A percentile compares a stretch with the other conserved stretches of the same genome.
These are phyloP conservation scores for Penicillium arizonense DNA, from an alignment of 495 filamentous ascomycete genomes.

Conservation along the genomic window DNA sequence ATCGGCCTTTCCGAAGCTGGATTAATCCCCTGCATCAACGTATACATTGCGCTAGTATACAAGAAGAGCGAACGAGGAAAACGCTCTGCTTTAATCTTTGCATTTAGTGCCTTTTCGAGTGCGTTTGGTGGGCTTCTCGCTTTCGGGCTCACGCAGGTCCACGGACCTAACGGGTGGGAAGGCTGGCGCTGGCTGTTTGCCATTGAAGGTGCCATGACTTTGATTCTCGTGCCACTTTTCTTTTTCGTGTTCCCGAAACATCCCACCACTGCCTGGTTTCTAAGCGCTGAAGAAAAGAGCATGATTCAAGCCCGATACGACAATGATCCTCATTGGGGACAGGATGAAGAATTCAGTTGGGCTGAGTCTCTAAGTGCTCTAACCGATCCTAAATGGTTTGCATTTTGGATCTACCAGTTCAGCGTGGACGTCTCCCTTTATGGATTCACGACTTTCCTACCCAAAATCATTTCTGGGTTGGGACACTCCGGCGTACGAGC, in stretches of 20 bases:
- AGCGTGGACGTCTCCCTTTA: constrained; percentile 11
- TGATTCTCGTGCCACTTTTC: constrained; percentile 9
- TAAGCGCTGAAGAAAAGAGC: constrained; percentile 6
- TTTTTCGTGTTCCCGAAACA: constrained; percentile 10
- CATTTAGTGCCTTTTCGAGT: constrained; percentile 13
- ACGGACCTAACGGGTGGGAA: constrained; percentile 11
- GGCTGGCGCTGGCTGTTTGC: constrained; percentile 13
- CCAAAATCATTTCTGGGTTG: constrained; percentile 9
- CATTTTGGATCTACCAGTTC: constrained; percentile 15
- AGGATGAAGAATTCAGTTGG: constrained; percentile 9
- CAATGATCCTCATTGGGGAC: constrained; percentile 12
- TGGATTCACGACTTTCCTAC: constrained; percentile 10
- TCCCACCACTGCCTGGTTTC: constrained; percentile 8
- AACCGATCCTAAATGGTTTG: constrained; percentile 12
- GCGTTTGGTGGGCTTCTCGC: constrained; percentile 13
- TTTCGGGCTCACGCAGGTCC: constrained; percentile 9
- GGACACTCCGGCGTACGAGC: constrained; percentile 10
- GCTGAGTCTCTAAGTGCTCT: constrained; percentile 6
- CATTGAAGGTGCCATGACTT: constrained; percentile 11
- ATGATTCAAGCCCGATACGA: constrained; percentile 13
- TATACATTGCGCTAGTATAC: constrained; percentile 11
- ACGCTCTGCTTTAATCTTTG: constrained; percentile 7
- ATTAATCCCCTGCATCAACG: constrained; percentile 10
- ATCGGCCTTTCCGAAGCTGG: constrained; percentile 10
- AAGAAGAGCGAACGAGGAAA: constrained; percentile 11